Conservation (phyloP, 257 asterid genomes). For the Ligustrum vulgare region DNA sequence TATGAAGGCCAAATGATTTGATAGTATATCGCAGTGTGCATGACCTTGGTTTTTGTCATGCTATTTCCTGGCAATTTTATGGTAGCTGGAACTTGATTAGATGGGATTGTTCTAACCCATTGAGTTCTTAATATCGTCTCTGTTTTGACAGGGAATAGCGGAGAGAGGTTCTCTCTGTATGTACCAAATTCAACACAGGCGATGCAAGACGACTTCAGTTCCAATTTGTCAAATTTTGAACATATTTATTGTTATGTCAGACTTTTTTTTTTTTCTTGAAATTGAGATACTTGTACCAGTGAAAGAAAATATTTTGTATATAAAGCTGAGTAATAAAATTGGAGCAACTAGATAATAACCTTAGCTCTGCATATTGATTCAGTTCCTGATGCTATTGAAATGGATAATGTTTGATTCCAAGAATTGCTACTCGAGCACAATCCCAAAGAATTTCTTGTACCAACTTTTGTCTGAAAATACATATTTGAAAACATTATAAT, state of each 20-base stretch:
- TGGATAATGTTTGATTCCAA: not conserved
- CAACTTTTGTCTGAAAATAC: too few species aligned
- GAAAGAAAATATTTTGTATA: not conserved
- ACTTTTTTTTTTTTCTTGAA: too few species aligned
- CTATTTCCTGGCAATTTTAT: too few species aligned
- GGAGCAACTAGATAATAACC: not conserved
- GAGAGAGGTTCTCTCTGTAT: too few species aligned
- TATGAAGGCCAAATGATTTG: not conserved
- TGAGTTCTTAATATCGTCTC: not conserved
- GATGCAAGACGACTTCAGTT: not conserved
- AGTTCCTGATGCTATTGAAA: too few species aligned
- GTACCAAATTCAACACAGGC: not conserved
- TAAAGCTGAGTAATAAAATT: too few species aligned
- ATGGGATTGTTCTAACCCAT: not conserved
- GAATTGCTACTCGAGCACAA: not conserved
- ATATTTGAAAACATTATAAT: too few species aligned
- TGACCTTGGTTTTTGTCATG: not conserved
- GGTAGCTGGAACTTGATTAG: not conserved
- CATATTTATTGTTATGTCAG: not conserved
- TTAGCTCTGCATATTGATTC: not conserved
- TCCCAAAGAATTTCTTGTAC: too few species aligned
- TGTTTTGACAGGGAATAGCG: not conserved
- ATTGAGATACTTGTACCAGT: too few species aligned
- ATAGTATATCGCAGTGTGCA: not conserved
- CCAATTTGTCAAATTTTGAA: not conserved